Evolutionary conservation across 305 asterid species (phyloP), one percentile per base, ranked within the genome.

Genomic region (Solanum aculeatissimum): DNA sequence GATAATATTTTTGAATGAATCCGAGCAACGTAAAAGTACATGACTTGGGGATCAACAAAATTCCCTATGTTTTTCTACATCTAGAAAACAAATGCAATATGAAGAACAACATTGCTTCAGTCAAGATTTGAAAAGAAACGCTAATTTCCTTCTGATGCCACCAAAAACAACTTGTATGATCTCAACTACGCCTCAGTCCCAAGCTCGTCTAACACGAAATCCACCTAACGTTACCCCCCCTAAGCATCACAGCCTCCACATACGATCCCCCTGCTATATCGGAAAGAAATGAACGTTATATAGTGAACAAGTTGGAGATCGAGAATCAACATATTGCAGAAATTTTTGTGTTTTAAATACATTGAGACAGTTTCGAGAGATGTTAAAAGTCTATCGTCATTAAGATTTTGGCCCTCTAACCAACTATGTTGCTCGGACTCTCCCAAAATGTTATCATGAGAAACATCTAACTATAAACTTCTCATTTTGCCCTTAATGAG

Each of bases 161-260:
- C 47, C 38, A 70, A 0, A 3, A 38, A 0, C 54, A 40, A 40
- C 53, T 10, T 40, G 79, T 16, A 40, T 70, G 0, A 72, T 12
- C 13, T 71, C 80, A 4, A 72, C 35, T 43, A 72, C 40, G 38
- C 21, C 57, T 72, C 57, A 45, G 0, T 45, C 40, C 38, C 80
- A 72, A 72, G 6, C 80, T 43, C 21, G 13, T 72, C 1, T 19
- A 8, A 7, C 86, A 54, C 12, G 43, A 14, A 7, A 4, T 32
- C 43, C 57, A 12, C 80, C 35, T 21, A 21, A 16, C 25, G 12
- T n/a, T 71, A 35, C 40, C 66, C 6, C 66, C 6, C 23, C 89
- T 89, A 93, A 85, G 90, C 95, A 75, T 75, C 91, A 81, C 97
- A 92, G 25, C 98, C 97, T 21, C 97, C 93, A 55, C 97, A 95